Conservation (phyloP, 305 asterid genomes). For the Caryopteris hybrid region DNA sequence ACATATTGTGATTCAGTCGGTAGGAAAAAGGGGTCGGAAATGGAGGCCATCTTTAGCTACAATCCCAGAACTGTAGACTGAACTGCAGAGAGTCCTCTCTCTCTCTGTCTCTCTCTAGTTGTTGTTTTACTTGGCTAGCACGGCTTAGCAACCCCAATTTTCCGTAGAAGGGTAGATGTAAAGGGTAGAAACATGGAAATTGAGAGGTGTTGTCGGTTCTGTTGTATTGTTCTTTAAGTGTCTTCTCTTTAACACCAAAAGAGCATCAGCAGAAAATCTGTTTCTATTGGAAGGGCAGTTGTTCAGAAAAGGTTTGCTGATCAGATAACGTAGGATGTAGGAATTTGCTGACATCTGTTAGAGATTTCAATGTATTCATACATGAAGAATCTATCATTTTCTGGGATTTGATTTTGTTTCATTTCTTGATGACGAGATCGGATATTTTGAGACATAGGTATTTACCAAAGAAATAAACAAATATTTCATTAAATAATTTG, state of each 20-base stretch:
- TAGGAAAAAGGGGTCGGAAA: conserved; percentile 15
- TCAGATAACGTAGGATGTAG: background rate
- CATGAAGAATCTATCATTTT: background rate
- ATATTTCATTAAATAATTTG: conserved; percentile 21
- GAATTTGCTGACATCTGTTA: background rate
- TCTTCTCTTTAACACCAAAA: background rate
- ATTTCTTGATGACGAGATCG: background rate
- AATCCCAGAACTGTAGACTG: conserved; percentile 39
- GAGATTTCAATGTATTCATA: background rate
- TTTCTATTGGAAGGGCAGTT: conserved; percentile 4
- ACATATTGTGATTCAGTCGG: conserved; percentile 19
- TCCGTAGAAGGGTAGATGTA: background rate
- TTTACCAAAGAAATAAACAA: conserved; percentile 9
- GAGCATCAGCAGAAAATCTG: background rate
- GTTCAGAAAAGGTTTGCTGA: background rate
- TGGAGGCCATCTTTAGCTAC: conserved; percentile 43
- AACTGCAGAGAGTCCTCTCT: background rate
- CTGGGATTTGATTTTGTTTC: background rate
- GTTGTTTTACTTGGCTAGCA: background rate
- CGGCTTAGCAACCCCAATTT: conserved; percentile 21
- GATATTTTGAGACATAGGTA: background rate
- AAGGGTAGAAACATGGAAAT: background rate
- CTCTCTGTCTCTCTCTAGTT: background rate
- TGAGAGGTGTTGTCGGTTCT: conserved; percentile 16
- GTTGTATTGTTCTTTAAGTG: background rate